A percentile compares a stretch with the other conserved stretches of the same genome.
Conservation (phyloP, 179 eudicot species). For the Heliamphora pulchella region DNA sequence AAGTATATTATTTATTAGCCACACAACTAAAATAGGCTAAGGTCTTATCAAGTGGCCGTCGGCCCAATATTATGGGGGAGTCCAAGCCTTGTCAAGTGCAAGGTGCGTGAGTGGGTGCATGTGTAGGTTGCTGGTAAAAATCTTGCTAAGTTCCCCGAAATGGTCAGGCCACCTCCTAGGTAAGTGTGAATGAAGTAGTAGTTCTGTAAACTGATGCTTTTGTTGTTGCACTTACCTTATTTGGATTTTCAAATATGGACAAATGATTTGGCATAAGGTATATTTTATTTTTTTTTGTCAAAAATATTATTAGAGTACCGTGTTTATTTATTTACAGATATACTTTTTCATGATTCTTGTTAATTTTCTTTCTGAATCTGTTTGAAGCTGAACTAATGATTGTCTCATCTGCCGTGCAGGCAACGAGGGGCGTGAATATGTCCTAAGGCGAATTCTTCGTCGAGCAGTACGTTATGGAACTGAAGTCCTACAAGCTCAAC, state of each 20-base stretch:
- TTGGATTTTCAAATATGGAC: background rate
- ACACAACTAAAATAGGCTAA: too few species aligned
- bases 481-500: constrained; percentile 72
- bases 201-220: background rate
- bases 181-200: background rate
- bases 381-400: background rate
- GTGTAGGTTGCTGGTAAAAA: too few species aligned
- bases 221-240: background rate
- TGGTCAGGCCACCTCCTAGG: background rate
- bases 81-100: too few species aligned
- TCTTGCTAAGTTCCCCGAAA: too few species aligned
- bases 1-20: too few species aligned
- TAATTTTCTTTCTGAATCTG: background rate
- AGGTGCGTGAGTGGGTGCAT: too few species aligned
- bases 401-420: constrained; percentile 42
- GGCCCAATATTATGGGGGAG: too few species aligned
- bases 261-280: background rate
- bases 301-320: background rate
- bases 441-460: constrained; percentile 88
- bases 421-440: constrained; percentile 97
- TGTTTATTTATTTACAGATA: background rate
- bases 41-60: too few species aligned
- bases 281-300: background rate
- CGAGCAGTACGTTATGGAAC: constrained; percentile 97
- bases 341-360: background rate